Conservation (phyloP, 345 rosid genomes). For the Lepidium sativum region DNA sequence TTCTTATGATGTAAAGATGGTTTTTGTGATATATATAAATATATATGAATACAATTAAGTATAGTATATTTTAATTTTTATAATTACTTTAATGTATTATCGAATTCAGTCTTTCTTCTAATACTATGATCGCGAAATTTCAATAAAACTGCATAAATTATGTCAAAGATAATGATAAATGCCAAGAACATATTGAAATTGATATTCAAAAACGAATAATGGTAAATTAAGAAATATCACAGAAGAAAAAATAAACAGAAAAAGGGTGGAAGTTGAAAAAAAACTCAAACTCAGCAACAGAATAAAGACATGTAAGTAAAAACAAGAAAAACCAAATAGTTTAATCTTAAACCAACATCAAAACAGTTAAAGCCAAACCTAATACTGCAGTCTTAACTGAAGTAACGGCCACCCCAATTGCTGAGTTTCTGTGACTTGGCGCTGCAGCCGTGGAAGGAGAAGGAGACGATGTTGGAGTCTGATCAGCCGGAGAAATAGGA, state of each 20-base stretch:
- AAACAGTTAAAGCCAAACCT: background rate
- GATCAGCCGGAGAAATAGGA: background rate
- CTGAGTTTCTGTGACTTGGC: slow-evolving; percentile 8
- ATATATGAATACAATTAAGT: no score
- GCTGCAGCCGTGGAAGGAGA: slow-evolving; percentile 21
- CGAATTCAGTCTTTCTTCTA: no score
- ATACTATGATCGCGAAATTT: no score
- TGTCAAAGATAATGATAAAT: background rate
- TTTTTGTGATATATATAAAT: no score
- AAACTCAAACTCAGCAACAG: background rate
- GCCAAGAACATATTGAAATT: background rate
- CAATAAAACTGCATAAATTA: background rate
- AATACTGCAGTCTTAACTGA: slow-evolving; percentile 11
- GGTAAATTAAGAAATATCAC: background rate
- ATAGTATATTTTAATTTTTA: no score
- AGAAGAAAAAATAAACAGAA: background rate
- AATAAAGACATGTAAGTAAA: background rate
- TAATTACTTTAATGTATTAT: no score
- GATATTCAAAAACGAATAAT: background rate
- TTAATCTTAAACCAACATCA: slow-evolving; percentile 5
- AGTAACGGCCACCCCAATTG: background rate
- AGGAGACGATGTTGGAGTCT: background rate
- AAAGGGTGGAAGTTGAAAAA: background rate
- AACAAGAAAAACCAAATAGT: background rate
- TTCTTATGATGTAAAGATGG: no score